A percentile compares a stretch with the other conserved stretches of the same genome.
phyloP scores from a whole-genome alignment of 2,329 filamentous ascomycete genomes.

The Penicillium griseofulvum region DNA sequence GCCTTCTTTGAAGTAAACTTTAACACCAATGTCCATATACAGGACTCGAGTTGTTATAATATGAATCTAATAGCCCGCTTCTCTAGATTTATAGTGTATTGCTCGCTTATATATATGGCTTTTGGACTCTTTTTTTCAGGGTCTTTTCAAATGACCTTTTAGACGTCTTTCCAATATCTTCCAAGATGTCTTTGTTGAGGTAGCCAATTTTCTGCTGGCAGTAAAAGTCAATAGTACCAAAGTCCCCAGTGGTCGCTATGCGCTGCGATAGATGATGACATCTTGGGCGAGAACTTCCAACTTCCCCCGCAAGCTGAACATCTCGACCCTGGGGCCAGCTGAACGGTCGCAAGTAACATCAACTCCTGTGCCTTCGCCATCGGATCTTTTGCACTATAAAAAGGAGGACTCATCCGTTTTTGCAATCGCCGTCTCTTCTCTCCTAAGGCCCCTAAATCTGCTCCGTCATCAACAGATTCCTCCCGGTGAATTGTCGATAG shows the following conservation, averaged over 20 bases:
- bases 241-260: neutral
- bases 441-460: neutral
- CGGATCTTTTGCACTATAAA: neutral
- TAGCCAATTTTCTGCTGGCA: neutral
- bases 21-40: neutral
- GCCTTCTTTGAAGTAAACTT: neutral
- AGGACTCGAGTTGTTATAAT: neutral
- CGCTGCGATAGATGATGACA: neutral
- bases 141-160: neutral
- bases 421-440: neutral
- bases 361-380: neutral
- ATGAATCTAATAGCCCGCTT: no score
- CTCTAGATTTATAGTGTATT: neutral
- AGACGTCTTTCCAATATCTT: no score
- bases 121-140: neutral
- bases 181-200: neutral
- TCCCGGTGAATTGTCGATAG: neutral
- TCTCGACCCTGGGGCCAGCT: neutral
- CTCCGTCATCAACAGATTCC: neutral
- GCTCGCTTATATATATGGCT: neutral
- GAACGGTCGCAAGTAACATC: neutral
- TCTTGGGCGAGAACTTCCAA: constrained; percentile 7
- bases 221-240: neutral
- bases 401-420: no score
- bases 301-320: constrained; percentile 3